phyloP scores from a whole-genome alignment of 257 asterid species.

The Verbascum thapsus region DNA sequence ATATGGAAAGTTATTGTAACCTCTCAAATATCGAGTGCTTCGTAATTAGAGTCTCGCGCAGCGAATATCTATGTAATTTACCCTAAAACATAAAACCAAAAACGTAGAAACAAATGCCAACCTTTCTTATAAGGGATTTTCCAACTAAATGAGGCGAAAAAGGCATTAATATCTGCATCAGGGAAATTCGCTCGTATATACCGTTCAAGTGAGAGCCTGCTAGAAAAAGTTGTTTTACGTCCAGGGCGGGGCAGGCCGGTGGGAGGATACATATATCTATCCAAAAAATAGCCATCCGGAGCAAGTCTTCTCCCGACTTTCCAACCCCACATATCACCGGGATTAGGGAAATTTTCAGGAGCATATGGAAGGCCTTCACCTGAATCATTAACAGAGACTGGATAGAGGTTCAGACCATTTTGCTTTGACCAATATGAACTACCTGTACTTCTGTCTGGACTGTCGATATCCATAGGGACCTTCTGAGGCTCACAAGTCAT shows the following conservation, averaged over 20 bases:
- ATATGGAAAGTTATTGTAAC: too few species aligned
- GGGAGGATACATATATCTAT: slow-evolving; percentile 75
- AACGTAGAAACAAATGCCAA: slow-evolving; percentile 26
- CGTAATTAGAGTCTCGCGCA: too few species aligned
- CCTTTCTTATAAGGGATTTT: slow-evolving; percentile 67
- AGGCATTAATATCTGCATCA: slow-evolving; percentile 47
- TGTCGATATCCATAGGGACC: slow-evolving; percentile 59
- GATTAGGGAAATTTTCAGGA: slow-evolving; percentile 79
- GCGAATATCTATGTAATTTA: too few species aligned
- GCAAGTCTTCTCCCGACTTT: slow-evolving; percentile 67
- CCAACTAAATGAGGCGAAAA: slow-evolving; percentile 87
- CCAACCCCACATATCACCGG: slow-evolving; percentile 95
- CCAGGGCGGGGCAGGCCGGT: slow-evolving; percentile 40
- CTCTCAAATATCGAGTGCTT: too few species aligned
- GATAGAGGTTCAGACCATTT: slow-evolving; percentile 53
- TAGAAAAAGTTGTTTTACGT: slow-evolving; percentile 43
- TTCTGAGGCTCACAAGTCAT: slow-evolving; percentile 30
- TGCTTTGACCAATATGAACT: slow-evolving; percentile 32
- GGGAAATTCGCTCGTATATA: slow-evolving; percentile 59
- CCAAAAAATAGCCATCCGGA: slow-evolving; percentile 56
- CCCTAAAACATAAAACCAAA: slow-evolving; percentile 5
- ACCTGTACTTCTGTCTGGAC: slow-evolving; percentile 44
- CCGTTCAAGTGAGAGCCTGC: slow-evolving; percentile 63
- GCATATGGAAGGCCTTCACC: slow-evolving; percentile 94
- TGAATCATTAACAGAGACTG: slow-evolving; percentile 50